phyloP scores from a whole-genome alignment of 805 yeast genomes.

The Myxozyma neotropica region DNA sequence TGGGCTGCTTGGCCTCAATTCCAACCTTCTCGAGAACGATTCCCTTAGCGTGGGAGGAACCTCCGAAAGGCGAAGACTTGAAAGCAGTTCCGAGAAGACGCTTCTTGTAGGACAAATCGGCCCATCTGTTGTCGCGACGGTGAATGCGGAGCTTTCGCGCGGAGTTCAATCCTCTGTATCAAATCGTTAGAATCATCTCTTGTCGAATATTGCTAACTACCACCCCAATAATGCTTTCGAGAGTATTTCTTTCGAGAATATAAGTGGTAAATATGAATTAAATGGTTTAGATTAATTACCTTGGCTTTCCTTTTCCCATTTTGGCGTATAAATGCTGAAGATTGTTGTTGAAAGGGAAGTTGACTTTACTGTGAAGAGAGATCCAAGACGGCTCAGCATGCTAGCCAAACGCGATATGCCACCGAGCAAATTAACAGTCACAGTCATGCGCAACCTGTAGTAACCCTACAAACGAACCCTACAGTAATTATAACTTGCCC shows the following conservation, averaged over 20 bases:
- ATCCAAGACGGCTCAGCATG: neutral
- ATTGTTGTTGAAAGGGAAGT: constrained; percentile 5
- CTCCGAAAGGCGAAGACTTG: constrained; percentile 99
- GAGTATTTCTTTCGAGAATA: neutral
- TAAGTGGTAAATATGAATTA: neutral
- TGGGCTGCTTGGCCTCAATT: constrained; percentile 99
- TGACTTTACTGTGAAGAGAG: constrained; percentile 1
- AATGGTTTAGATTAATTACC: constrained; percentile 15
- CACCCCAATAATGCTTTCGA: neutral
- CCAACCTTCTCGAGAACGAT: constrained; percentile 99
- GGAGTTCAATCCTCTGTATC: constrained; percentile 92
- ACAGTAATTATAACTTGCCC: neutral
- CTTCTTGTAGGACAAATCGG: constrained; percentile 96
- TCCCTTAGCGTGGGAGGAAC: constrained; percentile 99
- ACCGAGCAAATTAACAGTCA: constrained; percentile 12
- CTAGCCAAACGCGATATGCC: neutral
- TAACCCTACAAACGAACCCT: constrained; percentile 1
- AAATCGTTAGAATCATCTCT: constrained; percentile 10
- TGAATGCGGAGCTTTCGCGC: constrained; percentile 99
- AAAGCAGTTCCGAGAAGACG: constrained; percentile 99
- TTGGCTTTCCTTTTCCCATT: constrained; percentile 99
- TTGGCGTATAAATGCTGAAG: constrained; percentile 44
- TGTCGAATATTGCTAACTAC: too few relatives aligned
- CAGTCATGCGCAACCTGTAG: neutral
- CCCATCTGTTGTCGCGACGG: constrained; percentile 99